Conservation (phyloP, 2,329 filamentous ascomycete genomes). For the Sporothrix mexicana region DNA sequence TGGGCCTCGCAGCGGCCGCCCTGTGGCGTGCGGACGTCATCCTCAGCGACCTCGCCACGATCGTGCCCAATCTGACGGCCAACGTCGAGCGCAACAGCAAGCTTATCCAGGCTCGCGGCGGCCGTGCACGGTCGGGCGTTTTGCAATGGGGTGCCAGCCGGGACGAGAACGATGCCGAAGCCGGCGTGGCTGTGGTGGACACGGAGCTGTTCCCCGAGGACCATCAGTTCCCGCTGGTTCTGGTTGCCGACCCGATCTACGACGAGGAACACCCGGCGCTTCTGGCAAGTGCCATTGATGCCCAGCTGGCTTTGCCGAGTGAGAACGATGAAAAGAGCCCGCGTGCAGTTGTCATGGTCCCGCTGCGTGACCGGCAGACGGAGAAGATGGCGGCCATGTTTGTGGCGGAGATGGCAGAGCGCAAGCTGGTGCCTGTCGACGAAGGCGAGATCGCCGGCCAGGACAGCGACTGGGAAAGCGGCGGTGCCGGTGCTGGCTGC, state of each 20-base stretch:
- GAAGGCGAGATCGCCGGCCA: conserved; percentile 68
- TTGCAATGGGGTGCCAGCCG: conserved; percentile 73
- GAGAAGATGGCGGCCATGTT: conserved; percentile 67
- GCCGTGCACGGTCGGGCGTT: conserved; percentile 65
- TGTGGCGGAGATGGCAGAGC: conserved; percentile 60
- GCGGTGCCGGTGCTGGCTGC: conserved; percentile 41
- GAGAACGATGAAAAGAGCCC: conserved; percentile 50
- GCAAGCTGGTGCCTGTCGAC: conserved; percentile 63
- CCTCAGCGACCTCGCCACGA: conserved; percentile 83
- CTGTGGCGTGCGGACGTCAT: conserved; percentile 70
- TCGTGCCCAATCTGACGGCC: conserved; percentile 77
- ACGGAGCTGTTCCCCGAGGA: conserved; percentile 48
- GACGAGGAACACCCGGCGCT: conserved; percentile 80
- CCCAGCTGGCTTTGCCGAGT: conserved; percentile 64
- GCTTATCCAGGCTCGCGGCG: conserved; percentile 60
- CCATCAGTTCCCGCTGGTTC: conserved; percentile 62
- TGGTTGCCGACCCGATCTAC: conserved; percentile 88
- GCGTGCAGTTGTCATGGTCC: conserved; percentile 76
- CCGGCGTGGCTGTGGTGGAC: conserved; percentile 51
- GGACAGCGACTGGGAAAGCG: conserved; percentile 72
- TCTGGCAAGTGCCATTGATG: conserved; percentile 71
- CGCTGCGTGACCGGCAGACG: conserved; percentile 73
- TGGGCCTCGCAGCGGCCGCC: conserved; percentile 82
- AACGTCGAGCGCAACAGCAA: conserved; percentile 72
- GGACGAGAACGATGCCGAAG: conserved; percentile 26